Conservation (phyloP, 2,329 filamentous ascomycete species). For the Stromatinia cepivora region DNA sequence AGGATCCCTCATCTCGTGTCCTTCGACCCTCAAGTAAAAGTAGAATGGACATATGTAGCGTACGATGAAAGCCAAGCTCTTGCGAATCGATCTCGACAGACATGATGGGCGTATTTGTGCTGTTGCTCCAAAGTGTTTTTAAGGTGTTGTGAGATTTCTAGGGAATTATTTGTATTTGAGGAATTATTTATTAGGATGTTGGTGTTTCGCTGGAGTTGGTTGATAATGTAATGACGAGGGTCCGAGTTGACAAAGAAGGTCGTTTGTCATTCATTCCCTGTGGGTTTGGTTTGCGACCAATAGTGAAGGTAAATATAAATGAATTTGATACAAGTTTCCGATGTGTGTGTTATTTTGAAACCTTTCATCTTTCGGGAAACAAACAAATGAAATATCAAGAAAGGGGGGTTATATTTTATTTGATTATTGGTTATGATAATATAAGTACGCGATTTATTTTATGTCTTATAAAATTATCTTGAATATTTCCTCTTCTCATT, state of each 20-base stretch:
- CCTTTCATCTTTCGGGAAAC: background rate
- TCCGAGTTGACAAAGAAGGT: slow-evolving; percentile 17
- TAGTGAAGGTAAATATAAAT: background rate
- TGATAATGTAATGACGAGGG: slow-evolving; percentile 18
- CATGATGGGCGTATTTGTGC: slow-evolving; percentile 58
- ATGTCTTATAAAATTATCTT: background rate
- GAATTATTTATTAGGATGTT: slow-evolving; percentile 15
- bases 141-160: background rate
- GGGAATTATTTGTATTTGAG: background rate
- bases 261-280: slow-evolving; percentile 2
- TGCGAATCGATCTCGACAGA: slow-evolving; percentile 89
- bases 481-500: background rate
- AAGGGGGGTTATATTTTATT: background rate
- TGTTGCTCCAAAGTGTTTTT: background rate
- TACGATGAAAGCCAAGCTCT: slow-evolving; percentile 93
- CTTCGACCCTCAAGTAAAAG: background rate
- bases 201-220: background rate
- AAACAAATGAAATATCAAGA: background rate
- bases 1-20: slow-evolving; percentile 25
- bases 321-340: background rate
- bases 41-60: slow-evolving; percentile 43
- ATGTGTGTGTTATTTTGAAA: background rate
- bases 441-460: too few relatives aligned
- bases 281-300: background rate
- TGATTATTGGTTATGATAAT: background rate